Conservation (phyloP, 345 rosid species). For the Salix viminalis region DNA sequence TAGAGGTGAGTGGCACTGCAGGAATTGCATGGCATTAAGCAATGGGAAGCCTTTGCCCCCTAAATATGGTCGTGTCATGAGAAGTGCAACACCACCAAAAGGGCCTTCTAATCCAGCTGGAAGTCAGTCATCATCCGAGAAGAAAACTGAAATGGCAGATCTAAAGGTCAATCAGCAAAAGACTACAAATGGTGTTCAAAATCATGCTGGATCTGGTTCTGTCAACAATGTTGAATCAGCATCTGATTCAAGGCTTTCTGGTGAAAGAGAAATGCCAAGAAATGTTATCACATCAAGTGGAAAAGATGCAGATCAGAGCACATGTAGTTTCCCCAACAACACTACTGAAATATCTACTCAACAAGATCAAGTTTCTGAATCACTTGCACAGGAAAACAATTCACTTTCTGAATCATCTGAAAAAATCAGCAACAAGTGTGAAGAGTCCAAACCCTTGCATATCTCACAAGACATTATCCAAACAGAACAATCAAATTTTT, state of each 20-base stretch:
- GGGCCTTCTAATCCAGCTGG: constrained; percentile 40
- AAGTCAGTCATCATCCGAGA: constrained; percentile 48
- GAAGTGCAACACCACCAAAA: constrained; percentile 50
- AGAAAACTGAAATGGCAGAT: constrained; percentile 43
- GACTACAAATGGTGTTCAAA: constrained; percentile 30
- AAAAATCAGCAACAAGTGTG: constrained; percentile 11
- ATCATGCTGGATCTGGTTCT: constrained; percentile 30
- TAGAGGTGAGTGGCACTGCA: constrained; percentile 90
- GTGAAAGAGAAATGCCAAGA: constrained; percentile 23
- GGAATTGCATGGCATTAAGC: constrained; percentile 58
- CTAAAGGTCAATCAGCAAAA: constrained; percentile 44
- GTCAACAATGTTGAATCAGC: constrained; percentile 22
- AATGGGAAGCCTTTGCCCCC: constrained; percentile 88
- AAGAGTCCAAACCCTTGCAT: constrained; percentile 19
- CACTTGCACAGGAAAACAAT: constrained; percentile 16
- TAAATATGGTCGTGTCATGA: constrained; percentile 80
- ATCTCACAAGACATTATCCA: constrained; percentile 14
- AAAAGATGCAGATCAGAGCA: constrained; percentile 26
- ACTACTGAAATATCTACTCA: constrained; percentile 21
- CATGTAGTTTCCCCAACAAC: constrained; percentile 18
- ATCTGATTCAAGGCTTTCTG: constrained; percentile 27
- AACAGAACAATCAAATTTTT: constrained; percentile 19
- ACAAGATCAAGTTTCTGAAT: constrained; percentile 26
- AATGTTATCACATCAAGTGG: constrained; percentile 14
- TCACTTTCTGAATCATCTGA: constrained; percentile 20